These are phyloP conservation scores for Beauveria medogensis DNA, from an alignment of 2,329 filamentous ascomycete species.

Conservation along the genomic window DNA sequence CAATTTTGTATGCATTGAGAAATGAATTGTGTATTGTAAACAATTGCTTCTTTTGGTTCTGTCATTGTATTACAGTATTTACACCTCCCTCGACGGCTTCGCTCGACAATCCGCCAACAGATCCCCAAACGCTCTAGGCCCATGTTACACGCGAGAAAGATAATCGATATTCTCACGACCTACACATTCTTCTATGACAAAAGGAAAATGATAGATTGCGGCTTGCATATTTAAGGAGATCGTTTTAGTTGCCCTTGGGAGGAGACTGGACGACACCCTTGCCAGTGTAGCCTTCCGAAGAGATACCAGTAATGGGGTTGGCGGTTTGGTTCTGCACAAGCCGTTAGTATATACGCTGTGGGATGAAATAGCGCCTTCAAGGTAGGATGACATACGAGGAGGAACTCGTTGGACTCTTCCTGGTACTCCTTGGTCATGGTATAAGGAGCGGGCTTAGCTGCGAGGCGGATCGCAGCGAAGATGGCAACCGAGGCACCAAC, in stretches of 20 bases:
- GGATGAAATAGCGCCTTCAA: neutral
- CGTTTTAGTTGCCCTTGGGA: constrained; percentile 40
- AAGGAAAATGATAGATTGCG: constrained; percentile 21
- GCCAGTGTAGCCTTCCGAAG: constrained; percentile 70
- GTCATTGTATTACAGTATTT: constrained; percentile 38
- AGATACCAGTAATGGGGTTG: constrained; percentile 80
- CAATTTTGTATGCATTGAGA: neutral
- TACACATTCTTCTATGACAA: constrained; percentile 27
- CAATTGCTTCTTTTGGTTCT: constrained; percentile 21
- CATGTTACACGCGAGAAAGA: constrained; percentile 29
- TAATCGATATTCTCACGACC: constrained; percentile 18
- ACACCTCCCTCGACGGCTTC: constrained; percentile 23
- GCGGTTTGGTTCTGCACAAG: constrained; percentile 63
- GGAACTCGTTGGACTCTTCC: constrained; percentile 87
- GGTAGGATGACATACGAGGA: constrained; percentile 58
- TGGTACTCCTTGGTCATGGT: constrained; percentile 98
- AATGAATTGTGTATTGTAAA: constrained; percentile 3
- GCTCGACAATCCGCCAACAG: constrained; percentile 6
- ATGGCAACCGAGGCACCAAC: constrained; percentile 58
- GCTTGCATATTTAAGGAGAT: constrained; percentile 9
- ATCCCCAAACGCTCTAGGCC: constrained; percentile 21
- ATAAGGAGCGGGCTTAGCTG: constrained; percentile 64
- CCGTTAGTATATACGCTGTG: constrained; percentile 13
- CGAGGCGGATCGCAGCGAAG: constrained; percentile 64
- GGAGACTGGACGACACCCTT: constrained; percentile 70